These are phyloP conservation scores for Boletus edulis DNA, from an alignment of 768 basidiomycete genomes.

Conservation along the genomic window DNA sequence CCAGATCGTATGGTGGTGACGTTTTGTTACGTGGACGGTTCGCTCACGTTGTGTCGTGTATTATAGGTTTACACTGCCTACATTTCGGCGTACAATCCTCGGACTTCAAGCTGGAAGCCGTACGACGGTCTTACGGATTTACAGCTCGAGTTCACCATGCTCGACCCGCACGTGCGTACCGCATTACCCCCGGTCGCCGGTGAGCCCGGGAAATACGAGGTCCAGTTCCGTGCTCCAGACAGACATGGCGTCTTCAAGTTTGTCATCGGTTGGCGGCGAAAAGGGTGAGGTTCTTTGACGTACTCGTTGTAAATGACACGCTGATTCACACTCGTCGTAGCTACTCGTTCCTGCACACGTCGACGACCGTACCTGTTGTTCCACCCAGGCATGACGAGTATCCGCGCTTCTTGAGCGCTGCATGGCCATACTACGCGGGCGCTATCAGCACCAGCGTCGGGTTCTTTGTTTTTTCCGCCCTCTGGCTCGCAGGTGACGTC, in stretches of 20 bases:
- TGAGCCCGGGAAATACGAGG: conserved; percentile 65
- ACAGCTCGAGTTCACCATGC: conserved; percentile 97
- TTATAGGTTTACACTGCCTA: conserved; percentile 68
- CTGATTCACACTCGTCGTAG: conserved; percentile 36
- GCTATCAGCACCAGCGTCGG: conserved; percentile 85
- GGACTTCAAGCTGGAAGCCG: conserved; percentile 61
- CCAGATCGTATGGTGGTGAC: conserved; percentile 53
- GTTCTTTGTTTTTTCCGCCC: conserved; percentile 80
- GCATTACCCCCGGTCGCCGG: conserved; percentile 59
- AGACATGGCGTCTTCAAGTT: conserved; percentile 99
- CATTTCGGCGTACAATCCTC: conserved; percentile 66
- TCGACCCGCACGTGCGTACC: conserved; percentile 93
- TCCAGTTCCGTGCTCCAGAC: conserved; percentile 89
- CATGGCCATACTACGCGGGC: conserved; percentile 93
- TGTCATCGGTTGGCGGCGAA: conserved; percentile 84
- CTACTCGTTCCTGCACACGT: conserved; percentile 69
- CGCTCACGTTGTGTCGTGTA: conserved; percentile 1
- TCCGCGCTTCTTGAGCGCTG: conserved; percentile 91
- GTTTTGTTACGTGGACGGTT: neutral
- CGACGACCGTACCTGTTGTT: conserved; percentile 80
- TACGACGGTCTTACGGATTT: conserved; percentile 73
- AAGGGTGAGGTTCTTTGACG: conserved; percentile 55
- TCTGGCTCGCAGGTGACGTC: conserved; percentile 88
- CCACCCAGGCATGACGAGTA: conserved; percentile 95
- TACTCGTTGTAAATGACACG: neutral